Percentiles rank a stretch among this genome's conserved stretches.
Evolutionary conservation across 2,329 filamentous ascomycete species (phyloP).

Genomic region (Microascus cirrosus): DNA sequence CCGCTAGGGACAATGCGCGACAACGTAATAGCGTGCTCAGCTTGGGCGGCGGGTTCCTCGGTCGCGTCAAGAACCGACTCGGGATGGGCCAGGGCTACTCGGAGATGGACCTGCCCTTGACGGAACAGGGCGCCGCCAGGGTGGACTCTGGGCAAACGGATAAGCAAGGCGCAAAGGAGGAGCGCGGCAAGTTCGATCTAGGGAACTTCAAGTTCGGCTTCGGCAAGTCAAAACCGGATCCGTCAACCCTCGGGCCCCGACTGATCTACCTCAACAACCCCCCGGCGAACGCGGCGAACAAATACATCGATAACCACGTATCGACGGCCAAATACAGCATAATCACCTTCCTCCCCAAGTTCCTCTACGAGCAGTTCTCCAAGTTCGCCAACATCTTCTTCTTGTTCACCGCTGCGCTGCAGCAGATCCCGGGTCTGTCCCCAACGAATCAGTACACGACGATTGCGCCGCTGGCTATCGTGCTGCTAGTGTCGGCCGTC

Average conservation of each 20-base stretch:
- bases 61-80: conserved; percentile 78
- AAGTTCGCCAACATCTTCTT: conserved; percentile 99
- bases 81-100: conserved; percentile 85
- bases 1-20: conserved; percentile 40
- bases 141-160: conserved; percentile 27
- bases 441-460: conserved; percentile 95
- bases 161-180: conserved; percentile 25
- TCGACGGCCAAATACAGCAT: conserved; percentile 97
- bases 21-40: conserved; percentile 84
- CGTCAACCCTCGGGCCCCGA: conserved; percentile 79
- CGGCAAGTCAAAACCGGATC: conserved; percentile 72
- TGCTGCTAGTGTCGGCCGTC: conserved; percentile 85
- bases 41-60: conserved; percentile 77
- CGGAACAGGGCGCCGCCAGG: conserved; percentile 49
- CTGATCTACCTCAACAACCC: conserved; percentile 96
- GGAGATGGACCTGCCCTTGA: conserved; percentile 95
- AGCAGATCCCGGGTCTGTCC: conserved; percentile 91
- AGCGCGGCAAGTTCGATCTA: conserved; percentile 49
- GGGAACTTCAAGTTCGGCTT: conserved; percentile 89
- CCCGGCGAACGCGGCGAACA: conserved; percentile 78
- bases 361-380: conserved; percentile 95
- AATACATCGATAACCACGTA: conserved; percentile 92
- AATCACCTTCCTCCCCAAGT: conserved; percentile 89
- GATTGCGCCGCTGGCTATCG: conserved; percentile 83
- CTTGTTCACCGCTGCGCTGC: conserved; percentile 87